Base-by-base conservation (phyloP, 1,284 basidiomycete species). In the Waitea zeae region DNA sequence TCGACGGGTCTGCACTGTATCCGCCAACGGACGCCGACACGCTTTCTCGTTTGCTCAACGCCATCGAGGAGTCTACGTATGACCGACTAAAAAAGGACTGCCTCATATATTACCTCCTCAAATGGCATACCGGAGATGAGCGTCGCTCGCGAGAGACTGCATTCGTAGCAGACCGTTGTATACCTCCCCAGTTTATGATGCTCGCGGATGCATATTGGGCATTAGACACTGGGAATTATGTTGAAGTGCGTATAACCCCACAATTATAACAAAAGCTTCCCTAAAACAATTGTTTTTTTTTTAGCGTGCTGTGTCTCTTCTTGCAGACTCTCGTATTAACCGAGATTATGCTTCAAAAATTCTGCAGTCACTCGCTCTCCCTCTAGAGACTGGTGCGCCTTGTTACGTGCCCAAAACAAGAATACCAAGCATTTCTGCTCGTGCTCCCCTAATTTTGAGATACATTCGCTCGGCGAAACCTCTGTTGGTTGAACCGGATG, bases 171-270 rank as follows among this genome's bases (percentile, higher is more conserved):
- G 62, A 69, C 26, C 57, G 62, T 26, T 67, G 63, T 42, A 73
- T 84, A 39, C 70, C 76, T 5, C 73, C 77, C 2, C 79, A 82
- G 44, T 83, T 82, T 44, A 59, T 65, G 12, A 58, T 65, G 6
- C 59, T 83, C 31, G 67, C 76, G 15, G 75, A 82, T 52, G 81
- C 80, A 45, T 86, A 84, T 55, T 86, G 79, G 77, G 56, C 67
- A 46, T 53, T 86, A 43, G 81, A 86, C 52, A 61, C 67, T 3
- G 77, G 73, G n/a, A 55, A 62, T 14, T 57, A 72, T 30, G 49
- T 78, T 36, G 47, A 60, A 33, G 78, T 81, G 49, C 42, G 75
- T 64, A 17, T 28, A 27, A 9, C 36, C 34, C n/a, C n/a, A n/a
- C n/a, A n/a, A n/a, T n/a, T n/a, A n/a, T n/a, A n/a, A n/a, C n/a